phyloP scores from a whole-genome alignment of 2,329 filamentous ascomycete genomes.

The Ilyonectria destructans region DNA sequence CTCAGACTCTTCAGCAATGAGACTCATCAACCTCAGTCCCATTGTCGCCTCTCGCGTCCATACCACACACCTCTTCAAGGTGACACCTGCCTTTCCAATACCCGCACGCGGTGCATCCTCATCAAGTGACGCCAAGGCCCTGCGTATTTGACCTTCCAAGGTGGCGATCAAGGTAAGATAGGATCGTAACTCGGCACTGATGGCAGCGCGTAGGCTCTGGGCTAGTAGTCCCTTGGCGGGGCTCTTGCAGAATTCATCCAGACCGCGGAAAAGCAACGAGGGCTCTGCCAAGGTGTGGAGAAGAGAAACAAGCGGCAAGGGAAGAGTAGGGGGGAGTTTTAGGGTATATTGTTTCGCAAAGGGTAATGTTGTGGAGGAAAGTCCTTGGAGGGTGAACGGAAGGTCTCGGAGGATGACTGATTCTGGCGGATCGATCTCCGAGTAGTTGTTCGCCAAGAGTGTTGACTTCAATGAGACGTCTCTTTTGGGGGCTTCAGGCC shows the following conservation, averaged over 20 bases:
- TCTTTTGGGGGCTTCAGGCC: slow-evolving; percentile 56
- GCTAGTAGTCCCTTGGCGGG: slow-evolving; percentile 88
- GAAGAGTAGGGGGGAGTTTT: slow-evolving; percentile 84
- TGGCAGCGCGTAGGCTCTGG: slow-evolving; percentile 91
- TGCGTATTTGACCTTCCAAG: slow-evolving; percentile 90
- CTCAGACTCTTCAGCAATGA: slow-evolving; percentile 93
- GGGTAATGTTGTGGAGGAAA: slow-evolving; percentile 88
- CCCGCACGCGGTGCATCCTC: slow-evolving; percentile 77
- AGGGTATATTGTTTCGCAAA: slow-evolving; percentile 81
- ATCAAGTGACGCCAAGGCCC: slow-evolving; percentile 83
- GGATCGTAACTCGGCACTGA: slow-evolving; percentile 87
- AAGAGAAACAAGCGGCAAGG: slow-evolving; percentile 87
- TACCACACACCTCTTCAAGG: slow-evolving; percentile 93
- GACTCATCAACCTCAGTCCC: slow-evolving; percentile 91
- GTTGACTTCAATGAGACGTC: slow-evolving; percentile 73
- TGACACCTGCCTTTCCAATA: slow-evolving; percentile 90
- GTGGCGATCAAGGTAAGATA: slow-evolving; percentile 94
- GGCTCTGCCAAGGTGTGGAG: slow-evolving; percentile 94
- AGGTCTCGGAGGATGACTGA: slow-evolving; percentile 82
- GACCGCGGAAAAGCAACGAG: slow-evolving; percentile 87
- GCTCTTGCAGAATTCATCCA: slow-evolving; percentile 87
- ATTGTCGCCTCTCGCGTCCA: slow-evolving; percentile 99
- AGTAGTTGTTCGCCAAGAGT: slow-evolving; percentile 71
- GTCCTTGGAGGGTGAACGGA: slow-evolving; percentile 92
- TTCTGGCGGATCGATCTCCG: slow-evolving; percentile 75